Evolutionary conservation across 1,139 yeast genomes (phyloP).

Genomic region (Protomyces pachydermus): DNA sequence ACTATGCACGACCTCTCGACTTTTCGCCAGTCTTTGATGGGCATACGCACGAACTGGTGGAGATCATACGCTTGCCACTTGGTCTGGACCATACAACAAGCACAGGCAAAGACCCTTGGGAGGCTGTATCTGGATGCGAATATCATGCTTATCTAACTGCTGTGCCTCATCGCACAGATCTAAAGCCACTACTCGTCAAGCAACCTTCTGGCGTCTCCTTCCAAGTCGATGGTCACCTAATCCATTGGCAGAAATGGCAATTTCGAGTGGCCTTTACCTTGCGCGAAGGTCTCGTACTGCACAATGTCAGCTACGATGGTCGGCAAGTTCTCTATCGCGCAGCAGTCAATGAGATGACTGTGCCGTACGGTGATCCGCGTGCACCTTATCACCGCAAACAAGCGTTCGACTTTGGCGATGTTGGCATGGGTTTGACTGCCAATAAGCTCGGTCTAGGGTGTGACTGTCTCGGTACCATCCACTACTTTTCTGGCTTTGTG

Average conservation of each 20-base stretch:
- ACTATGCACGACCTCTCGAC: slow-evolving; percentile 71
- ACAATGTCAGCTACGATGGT: slow-evolving; percentile 66
- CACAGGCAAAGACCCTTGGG: slow-evolving; percentile 40
- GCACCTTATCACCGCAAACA: slow-evolving; percentile 79
- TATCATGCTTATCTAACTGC: slow-evolving; percentile 37
- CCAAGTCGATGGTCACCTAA: slow-evolving; percentile 59
- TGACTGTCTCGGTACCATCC: slow-evolving; percentile 79
- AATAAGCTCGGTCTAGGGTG: slow-evolving; percentile 73
- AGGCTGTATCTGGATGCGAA: slow-evolving; percentile 40
- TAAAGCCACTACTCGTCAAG: slow-evolving; percentile 59
- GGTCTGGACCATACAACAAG: slow-evolving; percentile 67
- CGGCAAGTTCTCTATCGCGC: slow-evolving; percentile 69
- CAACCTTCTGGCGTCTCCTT: slow-evolving; percentile 82
- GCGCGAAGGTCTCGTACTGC: slow-evolving; percentile 75
- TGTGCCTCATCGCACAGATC: slow-evolving; percentile 49
- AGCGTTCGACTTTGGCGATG: slow-evolving; percentile 80
- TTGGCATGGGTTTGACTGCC: slow-evolving; percentile 81
- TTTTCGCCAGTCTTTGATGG: slow-evolving; percentile 77
- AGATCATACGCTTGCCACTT: slow-evolving; percentile 66
- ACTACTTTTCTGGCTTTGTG: slow-evolving; percentile 70
- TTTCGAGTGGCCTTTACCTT: slow-evolving; percentile 77
- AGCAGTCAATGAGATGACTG: slow-evolving; percentile 75
- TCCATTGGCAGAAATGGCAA: slow-evolving; percentile 70
- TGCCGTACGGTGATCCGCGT: slow-evolving; percentile 74
- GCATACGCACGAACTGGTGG: slow-evolving; percentile 61